Percentiles rank a stretch among this genome's conserved stretches.
phyloP scores from a whole-genome alignment of 352 stramenopile species.

The Phytopythium sindhum region DNA sequence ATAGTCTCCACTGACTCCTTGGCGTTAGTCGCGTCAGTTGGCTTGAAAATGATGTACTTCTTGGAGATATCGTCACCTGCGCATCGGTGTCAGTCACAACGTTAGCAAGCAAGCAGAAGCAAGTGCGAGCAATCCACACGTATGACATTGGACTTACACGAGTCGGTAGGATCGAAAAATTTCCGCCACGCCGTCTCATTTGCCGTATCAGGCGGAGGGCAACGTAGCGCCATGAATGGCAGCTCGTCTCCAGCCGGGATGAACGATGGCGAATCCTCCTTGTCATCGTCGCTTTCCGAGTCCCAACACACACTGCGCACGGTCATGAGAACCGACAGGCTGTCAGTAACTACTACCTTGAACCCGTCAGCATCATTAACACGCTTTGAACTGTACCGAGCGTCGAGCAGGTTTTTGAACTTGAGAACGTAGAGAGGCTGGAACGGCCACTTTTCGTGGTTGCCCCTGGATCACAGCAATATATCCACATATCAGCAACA shows the following conservation, averaged over 20 bases:
- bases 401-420: background rate
- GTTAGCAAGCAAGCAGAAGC: background rate
- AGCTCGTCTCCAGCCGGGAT: background rate
- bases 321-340: background rate
- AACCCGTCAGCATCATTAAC: background rate
- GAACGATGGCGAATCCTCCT: constrained; percentile 3
- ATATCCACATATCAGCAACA: background rate
- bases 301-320: constrained; percentile 4
- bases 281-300: background rate
- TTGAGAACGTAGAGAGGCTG: background rate
- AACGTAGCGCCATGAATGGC: constrained; percentile 4
- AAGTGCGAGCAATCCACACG: too few species aligned
- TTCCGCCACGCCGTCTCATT: background rate
- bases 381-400: background rate
- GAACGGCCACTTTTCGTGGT: constrained; percentile 8
- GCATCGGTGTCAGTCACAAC: background rate
- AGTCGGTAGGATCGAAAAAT: constrained; percentile 5
- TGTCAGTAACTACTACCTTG: background rate
- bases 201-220: background rate
- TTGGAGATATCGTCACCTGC: constrained; percentile 2
- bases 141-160: background rate
- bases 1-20: background rate
- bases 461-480: background rate
- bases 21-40: background rate
- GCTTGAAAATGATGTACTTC: constrained; percentile 8